Evolutionary conservation across 352 stramenopile genomes (phyloP), one percentile per base, ranked within the genome.

Genomic region (Phytophthora litchii): DNA sequence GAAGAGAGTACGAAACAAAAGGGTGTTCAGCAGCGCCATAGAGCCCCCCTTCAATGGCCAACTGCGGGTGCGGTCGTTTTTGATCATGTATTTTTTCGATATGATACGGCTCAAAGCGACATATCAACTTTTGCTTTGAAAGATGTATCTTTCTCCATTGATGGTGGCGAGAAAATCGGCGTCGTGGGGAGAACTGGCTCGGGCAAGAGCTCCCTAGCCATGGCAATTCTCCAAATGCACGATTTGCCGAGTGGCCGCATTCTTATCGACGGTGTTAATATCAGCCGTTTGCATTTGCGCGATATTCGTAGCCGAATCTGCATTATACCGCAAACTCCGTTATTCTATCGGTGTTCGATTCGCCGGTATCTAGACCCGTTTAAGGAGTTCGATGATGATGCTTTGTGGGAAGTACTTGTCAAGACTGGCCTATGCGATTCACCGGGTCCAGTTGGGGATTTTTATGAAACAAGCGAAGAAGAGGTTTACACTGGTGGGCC

Each of bases 291-390:
- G 12, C 61, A 63, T 13, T 42, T 88, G 14, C 60, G 67, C 13
- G 70, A 68, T 19, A 62, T 88, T 37, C 78, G 78, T 21, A 78
- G 67, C 11, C 68, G 74, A 10, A 66, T 88, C 25, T 76, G 64
- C 21, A 83, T 86, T 36, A 70, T 99, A 29, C 96, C 96, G 7
- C 78, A 83, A 38, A 93, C 97, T 38, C 95, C 96, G 13, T 80
- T 98, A 17, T 76, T 98, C 44, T 98, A 97, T 62, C 84, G 79
- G 17, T 92, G 92, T 13, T 92, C 81, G 3, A 73, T 98, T 36
- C 84, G 92, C 12, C 84, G 77, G 20, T 98, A 98, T 69, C 67
- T 98, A 10, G 94, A 98, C 60, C 95, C 94, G 19, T 97, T 96
- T 63, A 75, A 73, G 46, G 65, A 87, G 49, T 92, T 85, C 59